Conservation (phyloP, 2,329 filamentous ascomycete genomes). For the Fusarium foetens region DNA sequence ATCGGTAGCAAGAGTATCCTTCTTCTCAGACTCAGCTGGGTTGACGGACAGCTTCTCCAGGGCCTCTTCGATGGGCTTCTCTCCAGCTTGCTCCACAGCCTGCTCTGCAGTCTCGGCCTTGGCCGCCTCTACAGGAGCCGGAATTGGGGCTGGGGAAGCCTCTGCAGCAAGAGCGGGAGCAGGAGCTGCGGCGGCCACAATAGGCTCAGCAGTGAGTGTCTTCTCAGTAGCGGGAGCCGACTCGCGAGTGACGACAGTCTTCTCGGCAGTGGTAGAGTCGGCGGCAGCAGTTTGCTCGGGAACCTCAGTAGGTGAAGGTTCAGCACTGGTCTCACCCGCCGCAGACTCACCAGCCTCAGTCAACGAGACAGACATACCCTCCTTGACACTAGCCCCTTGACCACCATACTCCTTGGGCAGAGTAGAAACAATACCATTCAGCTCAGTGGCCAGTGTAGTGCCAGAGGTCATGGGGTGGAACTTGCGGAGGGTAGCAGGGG, state of each 20-base stretch:
- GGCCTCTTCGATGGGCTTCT: constrained; percentile 35
- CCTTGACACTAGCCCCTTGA: constrained; percentile 61
- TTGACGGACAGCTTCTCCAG: constrained; percentile 28
- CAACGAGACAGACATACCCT: constrained; percentile 49
- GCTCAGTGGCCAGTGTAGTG: constrained; percentile 70
- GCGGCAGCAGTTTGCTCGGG: neutral
- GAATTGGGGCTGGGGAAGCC: constrained; percentile 8
- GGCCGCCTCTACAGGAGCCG: constrained; percentile 29
- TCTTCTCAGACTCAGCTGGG: constrained; percentile 13
- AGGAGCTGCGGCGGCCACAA: neutral
- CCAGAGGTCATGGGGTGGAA: constrained; percentile 84
- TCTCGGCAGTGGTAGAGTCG: neutral
- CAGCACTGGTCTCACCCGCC: constrained; percentile 7
- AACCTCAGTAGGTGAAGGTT: neutral
- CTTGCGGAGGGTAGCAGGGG: constrained; percentile 78
- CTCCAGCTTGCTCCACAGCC: constrained; percentile 21
- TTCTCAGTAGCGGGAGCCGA: constrained; percentile 5
- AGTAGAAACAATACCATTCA: constrained; percentile 67
- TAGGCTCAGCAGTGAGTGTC: neutral
- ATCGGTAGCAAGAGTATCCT: constrained; percentile 7
- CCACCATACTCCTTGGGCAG: constrained; percentile 85
- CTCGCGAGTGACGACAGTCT: neutral
- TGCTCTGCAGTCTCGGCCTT: constrained; percentile 33
- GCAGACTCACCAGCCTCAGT: constrained; percentile 23
- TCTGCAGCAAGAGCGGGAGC: neutral